phyloP scores from a whole-genome alignment of 2,329 filamentous ascomycete genomes.

The Sporothrix schenckii region DNA sequence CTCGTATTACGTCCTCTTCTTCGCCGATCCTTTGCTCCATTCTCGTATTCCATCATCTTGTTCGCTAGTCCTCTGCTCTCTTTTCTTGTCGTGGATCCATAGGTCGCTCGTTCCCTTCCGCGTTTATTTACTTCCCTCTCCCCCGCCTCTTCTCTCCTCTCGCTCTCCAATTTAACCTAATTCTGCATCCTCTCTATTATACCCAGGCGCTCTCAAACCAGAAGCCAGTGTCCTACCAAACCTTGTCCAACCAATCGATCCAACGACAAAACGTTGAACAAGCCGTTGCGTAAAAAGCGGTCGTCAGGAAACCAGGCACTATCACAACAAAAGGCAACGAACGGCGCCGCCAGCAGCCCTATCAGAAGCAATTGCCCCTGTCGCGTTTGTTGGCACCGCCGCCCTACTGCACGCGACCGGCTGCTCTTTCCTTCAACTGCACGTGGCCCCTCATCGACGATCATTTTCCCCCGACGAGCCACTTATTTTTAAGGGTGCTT shows the following conservation, averaged over 20 bases:
- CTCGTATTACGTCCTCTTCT: not conserved
- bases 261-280: conserved; percentile 1
- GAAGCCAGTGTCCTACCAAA: conserved; percentile 10
- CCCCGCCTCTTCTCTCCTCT: not conserved
- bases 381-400: conserved; percentile 15
- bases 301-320: not conserved
- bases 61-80: not conserved
- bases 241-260: not conserved
- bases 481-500: conserved; percentile 19
- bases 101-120: not conserved
- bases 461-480: conserved; percentile 8
- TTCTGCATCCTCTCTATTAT: conserved; percentile 1
- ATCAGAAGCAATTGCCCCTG: conserved; percentile 10
- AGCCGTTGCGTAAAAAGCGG: not conserved
- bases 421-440: not conserved
- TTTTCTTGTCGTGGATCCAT: not conserved
- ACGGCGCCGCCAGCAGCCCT: conserved; percentile 13
- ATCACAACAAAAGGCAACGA: not conserved
- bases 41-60: not conserved
- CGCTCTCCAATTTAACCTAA: conserved; percentile 9
- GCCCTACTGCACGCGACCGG: not conserved
- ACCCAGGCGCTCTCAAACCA: conserved; percentile 7
- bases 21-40: conserved; percentile 4
- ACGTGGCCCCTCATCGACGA: conserved; percentile 6
- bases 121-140: conserved; percentile 13